A percentile compares a stretch with the other conserved stretches of the same genome.
Conservation (phyloP, 2,329 filamentous ascomycete species). For the Colletotrichum endophyticum region DNA sequence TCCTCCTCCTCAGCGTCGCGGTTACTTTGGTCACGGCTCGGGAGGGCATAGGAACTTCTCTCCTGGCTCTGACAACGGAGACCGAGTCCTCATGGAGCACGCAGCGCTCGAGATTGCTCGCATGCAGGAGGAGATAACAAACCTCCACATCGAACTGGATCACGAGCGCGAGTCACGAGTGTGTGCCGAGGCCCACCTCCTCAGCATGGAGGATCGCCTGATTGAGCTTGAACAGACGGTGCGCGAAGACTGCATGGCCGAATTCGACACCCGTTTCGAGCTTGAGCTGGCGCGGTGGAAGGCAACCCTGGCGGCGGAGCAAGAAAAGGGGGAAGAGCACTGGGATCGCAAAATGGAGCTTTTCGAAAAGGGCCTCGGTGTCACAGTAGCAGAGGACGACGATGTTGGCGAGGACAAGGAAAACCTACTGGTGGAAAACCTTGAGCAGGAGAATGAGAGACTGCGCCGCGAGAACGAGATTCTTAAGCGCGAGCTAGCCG, state of each 20-base stretch:
- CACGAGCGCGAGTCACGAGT: constrained; percentile 73
- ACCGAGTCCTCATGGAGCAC: constrained; percentile 78
- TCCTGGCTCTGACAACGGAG: constrained; percentile 46
- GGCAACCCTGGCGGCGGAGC: constrained; percentile 76
- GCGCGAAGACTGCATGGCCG: constrained; percentile 85
- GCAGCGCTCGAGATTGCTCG: constrained; percentile 82
- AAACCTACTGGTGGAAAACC: constrained; percentile 65
- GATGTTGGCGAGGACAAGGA: constrained; percentile 60
- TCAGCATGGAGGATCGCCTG: constrained; percentile 70
- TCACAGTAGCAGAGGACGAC: constrained; percentile 41
- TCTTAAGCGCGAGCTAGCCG: constrained; percentile 68
- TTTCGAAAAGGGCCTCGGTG: constrained; percentile 54
- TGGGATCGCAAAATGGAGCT: constrained; percentile 84
- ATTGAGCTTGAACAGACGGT: constrained; percentile 79
- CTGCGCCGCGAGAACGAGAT: constrained; percentile 69
- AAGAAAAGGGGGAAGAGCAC: constrained; percentile 81
- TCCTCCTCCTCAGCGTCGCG: neutral
- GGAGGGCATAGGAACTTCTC: constrained; percentile 42
- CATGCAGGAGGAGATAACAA: constrained; percentile 79
- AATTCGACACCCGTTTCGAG: constrained; percentile 81
- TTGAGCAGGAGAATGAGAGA: constrained; percentile 74
- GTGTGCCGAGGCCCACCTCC: constrained; percentile 75
- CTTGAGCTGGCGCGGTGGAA: constrained; percentile 84
- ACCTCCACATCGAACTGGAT: constrained; percentile 71
- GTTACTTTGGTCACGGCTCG: constrained; percentile 16